Conservation (phyloP, 495 filamentous ascomycete species). For the Tetracladium marchalianum region DNA sequence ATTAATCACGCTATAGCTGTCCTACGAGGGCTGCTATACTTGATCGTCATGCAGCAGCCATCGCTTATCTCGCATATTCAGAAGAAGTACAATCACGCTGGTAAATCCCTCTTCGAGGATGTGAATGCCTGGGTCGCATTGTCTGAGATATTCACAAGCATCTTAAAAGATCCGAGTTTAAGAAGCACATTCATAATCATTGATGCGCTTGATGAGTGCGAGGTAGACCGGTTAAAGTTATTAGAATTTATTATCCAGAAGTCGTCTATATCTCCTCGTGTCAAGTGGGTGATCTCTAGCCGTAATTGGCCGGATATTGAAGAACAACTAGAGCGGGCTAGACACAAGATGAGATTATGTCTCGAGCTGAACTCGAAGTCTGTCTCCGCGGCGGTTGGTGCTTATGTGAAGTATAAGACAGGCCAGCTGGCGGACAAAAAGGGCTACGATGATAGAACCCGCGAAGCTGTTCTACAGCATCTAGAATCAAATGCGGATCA, state of each 20-base stretch:
- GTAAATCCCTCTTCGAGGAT: slow-evolving; percentile 24
- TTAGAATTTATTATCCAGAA: slow-evolving; percentile 10
- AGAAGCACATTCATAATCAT: slow-evolving; percentile 25
- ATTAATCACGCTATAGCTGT: slow-evolving; percentile 26
- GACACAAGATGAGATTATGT: slow-evolving; percentile 9
- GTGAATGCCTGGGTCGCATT: slow-evolving; percentile 21
- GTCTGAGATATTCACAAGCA: slow-evolving; percentile 20
- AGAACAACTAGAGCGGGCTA: background rate
- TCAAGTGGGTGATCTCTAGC: slow-evolving; percentile 13
- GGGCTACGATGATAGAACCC: background rate
- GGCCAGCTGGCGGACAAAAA: background rate
- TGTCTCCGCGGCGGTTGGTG: slow-evolving; percentile 14
- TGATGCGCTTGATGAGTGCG: slow-evolving; percentile 43
- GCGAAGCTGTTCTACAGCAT: background rate
- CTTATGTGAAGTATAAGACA: slow-evolving; percentile 18
- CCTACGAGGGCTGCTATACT: slow-evolving; percentile 25
- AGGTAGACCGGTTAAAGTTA: slow-evolving; percentile 4
- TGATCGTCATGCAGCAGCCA: slow-evolving; percentile 25
- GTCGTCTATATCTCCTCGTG: slow-evolving; percentile 1
- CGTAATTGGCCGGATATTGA: slow-evolving; percentile 10
- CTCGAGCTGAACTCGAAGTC: slow-evolving; percentile 21
- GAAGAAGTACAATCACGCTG: slow-evolving; percentile 20
- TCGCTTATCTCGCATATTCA: slow-evolving; percentile 24
- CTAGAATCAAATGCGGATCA: slow-evolving; percentile 5
- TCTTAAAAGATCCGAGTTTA: slow-evolving; percentile 23